Evolutionary conservation across 805 yeast species (phyloP), one percentile per base, ranked within the genome.

Genomic region (Cyberlindnera mycetangii): DNA sequence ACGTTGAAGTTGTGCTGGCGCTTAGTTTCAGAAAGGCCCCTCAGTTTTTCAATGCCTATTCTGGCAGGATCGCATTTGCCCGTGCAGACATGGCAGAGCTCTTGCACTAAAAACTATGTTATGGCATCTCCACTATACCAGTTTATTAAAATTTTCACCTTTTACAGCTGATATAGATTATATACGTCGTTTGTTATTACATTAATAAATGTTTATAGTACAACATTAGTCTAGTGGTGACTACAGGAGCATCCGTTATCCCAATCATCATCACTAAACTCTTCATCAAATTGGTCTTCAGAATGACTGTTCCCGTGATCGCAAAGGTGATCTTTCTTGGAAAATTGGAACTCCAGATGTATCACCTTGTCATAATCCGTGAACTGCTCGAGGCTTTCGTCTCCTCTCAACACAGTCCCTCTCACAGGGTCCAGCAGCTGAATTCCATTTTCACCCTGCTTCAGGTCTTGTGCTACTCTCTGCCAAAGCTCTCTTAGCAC

Each of bases 221-320:
- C n/a, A n/a, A n/a, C n/a, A n/a, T n/a, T n/a, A n/a, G n/a, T n/a
- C 11, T 30, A 38, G 22, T 51, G 60, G 37, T 56, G 60, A 12
- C 55, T 38, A 43, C 61, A 56, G 25, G 59, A 55, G 34, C 60
- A 56, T n/a, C 52, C 52, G 21, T 39, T 44, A 28, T 54, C 55
- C 43, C 55, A 56, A 39, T 55, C 62, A 41, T 58, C 62, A 31
- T 56, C 61, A 10, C 50, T 50, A 25, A 53, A 54, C 7, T 57
- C 60, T 7, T 48, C 51, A 20, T 48, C 53, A 31, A 10, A 25
- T n/a, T 25, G n/a, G 44, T 35, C 49, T 36, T 51, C 48, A 22
- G 39, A 32, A 35, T 47, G 48, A 34, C 33, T 36, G 32, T 47
- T 44, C 28, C 32, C 43, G 27, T 47, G 45, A 7, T 40, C 46